A percentile compares a stretch with the other conserved stretches of the same genome.
These are phyloP conservation scores for Uncinocarpus reesii DNA, from an alignment of 2,329 filamentous ascomycete species.

Conservation along the genomic window DNA sequence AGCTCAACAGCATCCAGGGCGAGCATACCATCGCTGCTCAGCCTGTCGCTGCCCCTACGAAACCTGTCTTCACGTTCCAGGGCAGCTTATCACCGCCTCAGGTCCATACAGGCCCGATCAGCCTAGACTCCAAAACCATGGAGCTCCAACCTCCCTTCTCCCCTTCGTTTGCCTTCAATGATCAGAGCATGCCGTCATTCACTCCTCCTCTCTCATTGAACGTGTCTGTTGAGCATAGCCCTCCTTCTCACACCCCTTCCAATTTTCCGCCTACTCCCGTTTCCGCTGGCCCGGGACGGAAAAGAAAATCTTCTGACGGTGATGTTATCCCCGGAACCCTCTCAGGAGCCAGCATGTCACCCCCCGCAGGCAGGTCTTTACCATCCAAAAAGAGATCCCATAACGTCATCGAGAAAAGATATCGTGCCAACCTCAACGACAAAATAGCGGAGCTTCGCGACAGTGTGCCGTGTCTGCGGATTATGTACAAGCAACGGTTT, in stretches of 20 bases:
- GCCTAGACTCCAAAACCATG: not conserved
- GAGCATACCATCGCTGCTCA: not conserved
- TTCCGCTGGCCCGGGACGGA: slow-evolving; percentile 11
- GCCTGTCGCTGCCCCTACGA: not conserved
- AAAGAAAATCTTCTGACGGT: slow-evolving; percentile 12
- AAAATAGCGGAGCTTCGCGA: slow-evolving; percentile 89
- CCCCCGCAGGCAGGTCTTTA: slow-evolving; percentile 40
- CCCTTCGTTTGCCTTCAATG: slow-evolving; percentile 9
- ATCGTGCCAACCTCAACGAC: slow-evolving; percentile 91
- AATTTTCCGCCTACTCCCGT: slow-evolving; percentile 10
- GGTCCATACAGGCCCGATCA: not conserved
- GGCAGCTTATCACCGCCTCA: slow-evolving; percentile 8
- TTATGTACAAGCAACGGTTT: slow-evolving; percentile 56
- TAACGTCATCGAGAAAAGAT: slow-evolving; percentile 97
- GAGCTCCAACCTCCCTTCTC: slow-evolving; percentile 6
- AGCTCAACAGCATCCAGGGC: slow-evolving; percentile 11
- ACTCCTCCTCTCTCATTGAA: slow-evolving; percentile 1
- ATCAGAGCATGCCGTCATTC: slow-evolving; percentile 4
- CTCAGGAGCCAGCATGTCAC: slow-evolving; percentile 48
- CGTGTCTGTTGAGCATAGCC: slow-evolving; percentile 5
- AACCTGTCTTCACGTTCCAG: slow-evolving; percentile 11
- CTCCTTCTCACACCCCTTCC: not conserved
- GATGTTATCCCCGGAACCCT: slow-evolving; percentile 29
- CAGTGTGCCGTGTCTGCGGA: slow-evolving; percentile 79
- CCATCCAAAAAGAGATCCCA: slow-evolving; percentile 84